Percentiles rank a stretch among this genome's conserved stretches.
Conservation (phyloP, 1,284 basidiomycete genomes). For the Ustilago lituana region DNA sequence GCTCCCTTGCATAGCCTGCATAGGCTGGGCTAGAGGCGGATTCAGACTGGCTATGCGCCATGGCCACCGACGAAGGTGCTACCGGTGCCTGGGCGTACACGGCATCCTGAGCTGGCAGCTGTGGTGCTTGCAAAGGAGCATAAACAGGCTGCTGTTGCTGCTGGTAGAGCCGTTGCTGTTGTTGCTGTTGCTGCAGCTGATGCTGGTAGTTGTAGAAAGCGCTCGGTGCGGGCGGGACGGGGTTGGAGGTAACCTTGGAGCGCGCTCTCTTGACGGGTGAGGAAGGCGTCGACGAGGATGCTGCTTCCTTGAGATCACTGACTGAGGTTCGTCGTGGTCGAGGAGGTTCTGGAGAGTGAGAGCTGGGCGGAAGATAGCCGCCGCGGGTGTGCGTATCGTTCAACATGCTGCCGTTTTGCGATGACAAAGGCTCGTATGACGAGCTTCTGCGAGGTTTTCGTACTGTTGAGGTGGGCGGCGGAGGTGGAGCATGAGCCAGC, state of each 20-base stretch:
- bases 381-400: conserved; percentile 46
- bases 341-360: conserved; percentile 50
- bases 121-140: conserved; percentile 1
- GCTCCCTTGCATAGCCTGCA: conserved; percentile 16
- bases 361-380: conserved; percentile 52
- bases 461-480: conserved; percentile 33
- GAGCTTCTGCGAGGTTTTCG: conserved; percentile 42
- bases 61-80: conserved; percentile 17
- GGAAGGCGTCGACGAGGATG: conserved; percentile 18
- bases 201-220: conserved; percentile 50
- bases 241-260: conserved; percentile 39
- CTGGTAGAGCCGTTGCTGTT: conserved; percentile 19
- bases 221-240: conserved; percentile 33
- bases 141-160: conserved; percentile 28
- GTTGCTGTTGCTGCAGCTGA: conserved; percentile 40
- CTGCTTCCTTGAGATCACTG: conserved; percentile 21
- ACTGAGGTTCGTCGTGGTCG: conserved; percentile 24
- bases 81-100: conserved; percentile 5
- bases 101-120: conserved; percentile 8
- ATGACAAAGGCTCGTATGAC: conserved; percentile 39
- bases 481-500: conserved; percentile 56
- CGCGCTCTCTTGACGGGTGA: conserved; percentile 27
- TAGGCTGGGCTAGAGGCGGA: conserved; percentile 4
- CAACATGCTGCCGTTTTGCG: conserved; percentile 15
- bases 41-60: conserved; percentile 30